Base-by-base conservation (phyloP, 805 yeast genomes). In the Pichia cephalocereana region DNA sequence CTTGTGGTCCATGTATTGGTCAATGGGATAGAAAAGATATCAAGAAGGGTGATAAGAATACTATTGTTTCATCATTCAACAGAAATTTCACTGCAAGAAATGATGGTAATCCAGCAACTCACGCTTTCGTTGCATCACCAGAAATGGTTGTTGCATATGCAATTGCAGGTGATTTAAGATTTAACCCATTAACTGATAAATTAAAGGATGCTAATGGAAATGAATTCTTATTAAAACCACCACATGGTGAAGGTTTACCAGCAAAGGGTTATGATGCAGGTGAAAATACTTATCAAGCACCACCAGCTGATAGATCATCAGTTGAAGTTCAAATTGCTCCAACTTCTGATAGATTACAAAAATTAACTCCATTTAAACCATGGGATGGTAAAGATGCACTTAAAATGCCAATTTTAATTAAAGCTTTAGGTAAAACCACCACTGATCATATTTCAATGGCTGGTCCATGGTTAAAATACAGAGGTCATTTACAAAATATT, bases 401-500 rank as follows among this genome's bases (percentile, higher is more conserved):
- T 58, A 76, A 77, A 67, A 74, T 91, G 78, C 97, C 96, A 72
- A 91, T 91, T 63, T 82, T 91, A 74, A 87, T 91, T 74, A 91
- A 93, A 77, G 86, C 96, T 59, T 76, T 83, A 55, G 98, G 97
- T 76, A 91, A 91, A 81, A 90, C 97, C 70, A 91, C 99, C 64
- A 91, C 99, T 62, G 99, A 91, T 77, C 99, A 91, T 76, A 91
- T 91, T 65, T 91, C 98, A 65, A 90, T 88, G 95, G 99, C 99
- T 67, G 99, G 99, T 75, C 97, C 98, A 68, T 91, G 99, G 99
- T 86, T 91, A 80, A 91, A 91, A 78, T 91, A 91, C 91, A 87
- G 97, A 80, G 99, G 99, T 74, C 99, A 91, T 77, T 80, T 91
- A 76, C 91, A 89, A 77, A 91, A 91, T 83, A 93, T 91, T 68